phyloP scores from a whole-genome alignment of 495 filamentous ascomycete species.

The Copromyces sp. region DNA sequence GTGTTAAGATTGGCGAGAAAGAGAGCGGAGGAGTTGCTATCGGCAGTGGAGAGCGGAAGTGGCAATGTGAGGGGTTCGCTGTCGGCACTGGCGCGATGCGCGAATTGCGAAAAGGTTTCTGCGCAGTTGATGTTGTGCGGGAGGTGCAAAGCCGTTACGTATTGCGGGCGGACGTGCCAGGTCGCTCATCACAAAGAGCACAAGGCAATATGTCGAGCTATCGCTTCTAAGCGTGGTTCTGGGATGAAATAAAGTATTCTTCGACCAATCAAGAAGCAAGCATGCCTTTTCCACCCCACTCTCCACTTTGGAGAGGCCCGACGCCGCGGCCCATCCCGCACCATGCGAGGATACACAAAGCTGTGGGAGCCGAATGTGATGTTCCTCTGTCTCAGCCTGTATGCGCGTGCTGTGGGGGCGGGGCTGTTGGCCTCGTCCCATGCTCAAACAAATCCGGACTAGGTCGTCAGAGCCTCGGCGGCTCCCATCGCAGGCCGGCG shows the following conservation, averaged over 20 bases:
- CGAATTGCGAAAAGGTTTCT: conserved; percentile 19
- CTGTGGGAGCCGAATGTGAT: too few relatives aligned
- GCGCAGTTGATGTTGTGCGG: conserved; percentile 20
- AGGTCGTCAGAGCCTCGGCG: too few relatives aligned
- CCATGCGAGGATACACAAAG: too few relatives aligned
- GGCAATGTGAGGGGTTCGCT: conserved; percentile 5
- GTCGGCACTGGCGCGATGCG: conserved; percentile 7
- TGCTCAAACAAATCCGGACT: too few relatives aligned
- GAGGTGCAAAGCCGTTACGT: conserved; percentile 19
- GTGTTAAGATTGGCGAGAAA: conserved; percentile 26
- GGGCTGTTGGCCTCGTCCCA: too few relatives aligned
- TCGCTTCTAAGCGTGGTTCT: conserved; percentile 10
- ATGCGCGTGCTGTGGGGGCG: too few relatives aligned
- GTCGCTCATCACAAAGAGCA: conserved; percentile 21
- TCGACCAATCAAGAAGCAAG: not conserved
- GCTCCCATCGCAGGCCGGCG: too few relatives aligned
- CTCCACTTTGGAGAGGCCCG: too few relatives aligned
- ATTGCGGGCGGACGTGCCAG: conserved; percentile 19
- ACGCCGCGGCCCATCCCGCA: too few relatives aligned
- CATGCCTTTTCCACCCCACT: too few relatives aligned
- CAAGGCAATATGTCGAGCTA: conserved; percentile 14
- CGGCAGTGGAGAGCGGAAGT: conserved; percentile 17
- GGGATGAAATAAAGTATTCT: not conserved
- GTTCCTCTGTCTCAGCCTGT: too few relatives aligned
- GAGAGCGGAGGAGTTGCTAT: conserved; percentile 22